Evolutionary conservation across 306 rosid species (phyloP).

Genomic region (Castanospermum australe): DNA sequence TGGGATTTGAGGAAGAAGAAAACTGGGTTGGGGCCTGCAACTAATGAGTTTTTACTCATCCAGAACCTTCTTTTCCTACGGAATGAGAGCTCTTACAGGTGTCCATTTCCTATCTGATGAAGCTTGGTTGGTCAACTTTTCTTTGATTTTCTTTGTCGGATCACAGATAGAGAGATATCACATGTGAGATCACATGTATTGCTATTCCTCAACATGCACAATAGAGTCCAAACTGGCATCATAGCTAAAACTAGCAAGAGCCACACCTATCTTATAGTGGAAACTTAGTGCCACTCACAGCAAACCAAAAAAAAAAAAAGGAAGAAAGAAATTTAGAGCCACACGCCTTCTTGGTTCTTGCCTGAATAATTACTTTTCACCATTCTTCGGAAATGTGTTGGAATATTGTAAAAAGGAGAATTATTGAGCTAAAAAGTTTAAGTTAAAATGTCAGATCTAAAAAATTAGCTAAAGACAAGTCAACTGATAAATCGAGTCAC

Average conservation of each 20-base stretch:
- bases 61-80: not conserved
- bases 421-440: no score
- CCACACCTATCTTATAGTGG: not conserved
- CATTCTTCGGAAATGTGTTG: not conserved
- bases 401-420: not conserved
- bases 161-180: constrained; percentile 16
- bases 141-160: constrained; percentile 12
- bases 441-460: no score
- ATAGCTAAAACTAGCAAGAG: not conserved
- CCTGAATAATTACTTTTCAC: not conserved
- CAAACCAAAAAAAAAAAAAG: no score
- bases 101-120: constrained; percentile 27
- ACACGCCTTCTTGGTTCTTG: not conserved
- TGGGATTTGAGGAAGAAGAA: not conserved
- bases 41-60: not conserved
- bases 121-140: constrained; percentile 35
- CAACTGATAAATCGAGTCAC: no score
- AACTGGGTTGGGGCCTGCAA: not conserved
- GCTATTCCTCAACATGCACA: constrained; percentile 35
- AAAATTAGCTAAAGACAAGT: no score
- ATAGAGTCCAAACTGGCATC: constrained; percentile 19
- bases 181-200: constrained; percentile 47
- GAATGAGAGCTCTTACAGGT: constrained; percentile 23
- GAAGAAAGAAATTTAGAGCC: constrained; percentile 11
- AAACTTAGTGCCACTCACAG: constrained; percentile 17